Conservation (phyloP, 148 eudicot species). For the Arctostaphylos glauca region DNA sequence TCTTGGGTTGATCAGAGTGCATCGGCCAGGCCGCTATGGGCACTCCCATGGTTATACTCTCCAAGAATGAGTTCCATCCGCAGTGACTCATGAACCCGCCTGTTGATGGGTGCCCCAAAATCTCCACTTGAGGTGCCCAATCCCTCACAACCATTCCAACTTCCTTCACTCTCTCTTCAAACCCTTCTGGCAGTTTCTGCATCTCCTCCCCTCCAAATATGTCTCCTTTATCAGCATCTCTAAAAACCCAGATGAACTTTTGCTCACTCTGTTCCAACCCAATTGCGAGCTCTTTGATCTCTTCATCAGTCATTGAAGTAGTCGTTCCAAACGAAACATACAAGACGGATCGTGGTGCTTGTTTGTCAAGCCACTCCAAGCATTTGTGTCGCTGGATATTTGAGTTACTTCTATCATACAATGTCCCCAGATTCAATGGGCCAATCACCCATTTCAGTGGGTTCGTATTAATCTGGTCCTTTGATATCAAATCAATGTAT, state of each 20-base stretch:
- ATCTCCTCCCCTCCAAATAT: not conserved
- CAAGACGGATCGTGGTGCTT: not conserved
- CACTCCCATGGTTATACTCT: slow-evolving; percentile 8
- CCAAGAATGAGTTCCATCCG: slow-evolving; percentile 16
- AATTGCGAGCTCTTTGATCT: slow-evolving; percentile 10
- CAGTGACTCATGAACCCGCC: slow-evolving; percentile 16
- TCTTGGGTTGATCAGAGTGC: slow-evolving; percentile 15
- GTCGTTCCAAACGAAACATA: slow-evolving; percentile 14
- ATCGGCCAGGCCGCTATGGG: slow-evolving; percentile 9
- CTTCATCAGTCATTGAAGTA: not conserved
- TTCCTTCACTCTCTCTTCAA: not conserved
- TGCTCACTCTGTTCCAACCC: slow-evolving; percentile 16
- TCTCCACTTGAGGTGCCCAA: slow-evolving; percentile 13
- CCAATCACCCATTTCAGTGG: slow-evolving; percentile 22
- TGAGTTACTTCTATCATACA: not conserved
- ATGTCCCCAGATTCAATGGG: not conserved
- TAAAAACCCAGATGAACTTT: slow-evolving; percentile 19
- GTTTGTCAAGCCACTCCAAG: slow-evolving; percentile 18
- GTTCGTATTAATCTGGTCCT: slow-evolving; percentile 7
- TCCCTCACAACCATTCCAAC: slow-evolving; percentile 9
- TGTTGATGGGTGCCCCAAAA: slow-evolving; percentile 3
- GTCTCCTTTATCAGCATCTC: slow-evolving; percentile 18
- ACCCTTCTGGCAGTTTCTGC: not conserved
- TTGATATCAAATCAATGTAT: slow-evolving; percentile 26
- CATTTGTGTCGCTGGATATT: not conserved